Evolutionary conservation across 1,284 basidiomycete species (phyloP).

Genomic region (Trichosporon ovoides): DNA sequence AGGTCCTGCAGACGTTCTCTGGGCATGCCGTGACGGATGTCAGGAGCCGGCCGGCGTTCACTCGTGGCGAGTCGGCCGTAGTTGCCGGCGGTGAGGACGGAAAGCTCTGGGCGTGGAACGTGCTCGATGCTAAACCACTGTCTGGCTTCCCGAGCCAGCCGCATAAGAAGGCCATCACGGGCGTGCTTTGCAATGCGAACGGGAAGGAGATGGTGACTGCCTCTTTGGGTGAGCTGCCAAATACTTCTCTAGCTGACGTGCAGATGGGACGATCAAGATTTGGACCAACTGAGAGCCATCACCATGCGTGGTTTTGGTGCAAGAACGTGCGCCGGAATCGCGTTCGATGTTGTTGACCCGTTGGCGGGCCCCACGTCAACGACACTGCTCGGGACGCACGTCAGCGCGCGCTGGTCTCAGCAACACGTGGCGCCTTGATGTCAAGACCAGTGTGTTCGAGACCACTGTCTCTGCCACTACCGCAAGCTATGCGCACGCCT

Average conservation of each 20-base stretch:
- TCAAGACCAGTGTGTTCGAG: too few relatives aligned
- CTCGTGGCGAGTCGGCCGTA: constrained; percentile 72
- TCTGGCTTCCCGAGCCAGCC: constrained; percentile 63
- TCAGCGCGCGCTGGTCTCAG: too few relatives aligned
- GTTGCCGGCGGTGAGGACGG: constrained; percentile 88
- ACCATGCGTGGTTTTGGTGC: too few relatives aligned
- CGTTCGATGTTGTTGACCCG: too few relatives aligned
- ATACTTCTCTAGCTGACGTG: neutral
- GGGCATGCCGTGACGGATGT: constrained; percentile 62
- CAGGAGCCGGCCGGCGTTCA: constrained; percentile 75
- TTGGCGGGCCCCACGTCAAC: too few relatives aligned
- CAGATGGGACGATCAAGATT: constrained; percentile 41
- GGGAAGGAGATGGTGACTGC: constrained; percentile 77
- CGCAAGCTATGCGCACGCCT: too few relatives aligned
- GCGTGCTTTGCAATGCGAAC: constrained; percentile 52
- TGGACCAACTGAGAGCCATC: constrained; percentile 29
- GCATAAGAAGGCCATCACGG: constrained; percentile 67
- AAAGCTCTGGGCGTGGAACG: constrained; percentile 82
- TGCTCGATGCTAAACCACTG: constrained; percentile 69
- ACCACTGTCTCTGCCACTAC: too few relatives aligned
- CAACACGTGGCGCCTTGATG: too few relatives aligned
- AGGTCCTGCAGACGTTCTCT: constrained; percentile 71
- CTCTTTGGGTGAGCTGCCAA: constrained; percentile 57
- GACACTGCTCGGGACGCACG: too few relatives aligned
- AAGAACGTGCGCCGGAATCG: too few relatives aligned